A percentile compares a stretch with the other conserved stretches of the same genome.
Evolutionary conservation across 192 early-diverging fungal genomes (phyloP).

Genomic region (Kappamyces sp.): DNA sequence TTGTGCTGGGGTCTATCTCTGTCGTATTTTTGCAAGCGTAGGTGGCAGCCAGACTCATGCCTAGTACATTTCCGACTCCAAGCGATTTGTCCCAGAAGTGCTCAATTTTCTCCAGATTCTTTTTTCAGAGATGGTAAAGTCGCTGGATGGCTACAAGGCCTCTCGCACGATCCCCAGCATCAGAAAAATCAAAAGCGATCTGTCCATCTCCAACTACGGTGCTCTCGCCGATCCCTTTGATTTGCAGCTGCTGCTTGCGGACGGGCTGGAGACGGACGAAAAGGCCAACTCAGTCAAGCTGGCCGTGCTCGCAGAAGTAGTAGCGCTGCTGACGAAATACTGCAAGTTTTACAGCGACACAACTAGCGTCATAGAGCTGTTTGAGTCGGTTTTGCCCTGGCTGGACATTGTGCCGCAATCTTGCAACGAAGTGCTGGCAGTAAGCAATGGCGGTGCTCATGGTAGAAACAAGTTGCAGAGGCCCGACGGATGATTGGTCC

Average conservation of each 20-base stretch:
- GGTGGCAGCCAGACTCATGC: slow-evolving; percentile 24
- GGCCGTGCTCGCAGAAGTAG: neutral
- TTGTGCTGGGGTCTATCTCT: slow-evolving; percentile 70
- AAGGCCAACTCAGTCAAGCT: neutral
- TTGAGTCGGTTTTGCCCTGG: neutral
- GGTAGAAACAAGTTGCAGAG: neutral
- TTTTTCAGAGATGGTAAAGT: slow-evolving; percentile 2
- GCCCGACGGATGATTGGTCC: slow-evolving; percentile 1
- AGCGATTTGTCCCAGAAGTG: slow-evolving; percentile 59
- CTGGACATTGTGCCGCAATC: neutral
- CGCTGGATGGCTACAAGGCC: too few relatives aligned
- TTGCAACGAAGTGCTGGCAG: neutral
- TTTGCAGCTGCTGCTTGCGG: neutral
- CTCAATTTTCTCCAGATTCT: slow-evolving; percentile 34
- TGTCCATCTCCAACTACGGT: slow-evolving; percentile 3
- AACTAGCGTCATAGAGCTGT: neutral
- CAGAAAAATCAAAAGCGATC: neutral
- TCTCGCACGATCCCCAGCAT: neutral
- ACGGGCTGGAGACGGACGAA: neutral
- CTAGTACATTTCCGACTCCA: slow-evolving; percentile 61
- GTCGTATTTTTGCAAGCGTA: slow-evolving; percentile 64
- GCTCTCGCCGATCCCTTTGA: neutral
- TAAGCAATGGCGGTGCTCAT: neutral
- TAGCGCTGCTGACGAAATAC: neutral
- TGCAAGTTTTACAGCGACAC: slow-evolving; percentile 5